A percentile compares a stretch with the other conserved stretches of the same genome.
Evolutionary conservation across 257 asterid genomes (phyloP).

Genomic region (Solanum commersonii): DNA sequence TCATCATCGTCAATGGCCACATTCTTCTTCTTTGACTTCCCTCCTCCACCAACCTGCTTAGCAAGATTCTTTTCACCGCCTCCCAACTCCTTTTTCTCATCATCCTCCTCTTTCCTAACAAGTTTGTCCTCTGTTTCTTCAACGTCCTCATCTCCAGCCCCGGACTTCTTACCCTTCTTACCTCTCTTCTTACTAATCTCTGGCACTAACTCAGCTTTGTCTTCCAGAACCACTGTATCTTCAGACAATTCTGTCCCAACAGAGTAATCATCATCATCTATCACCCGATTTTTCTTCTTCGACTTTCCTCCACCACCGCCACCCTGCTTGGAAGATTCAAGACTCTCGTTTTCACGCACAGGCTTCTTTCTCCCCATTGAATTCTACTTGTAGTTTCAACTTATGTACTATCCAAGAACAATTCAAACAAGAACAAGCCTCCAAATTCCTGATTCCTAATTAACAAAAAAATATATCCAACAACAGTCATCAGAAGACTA

Average conservation of each 20-base stretch:
- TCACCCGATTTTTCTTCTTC: slow-evolving; percentile 51
- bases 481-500: not conserved
- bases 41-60: slow-evolving; percentile 29
- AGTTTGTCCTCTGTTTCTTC: not conserved
- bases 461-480: not conserved
- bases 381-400: slow-evolving; percentile 9
- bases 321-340: slow-evolving; percentile 1
- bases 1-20: slow-evolving; percentile 40
- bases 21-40: slow-evolving; percentile 64
- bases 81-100: slow-evolving; percentile 11
- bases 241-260: slow-evolving; percentile 59
- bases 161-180: slow-evolving; percentile 24
- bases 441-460: not conserved
- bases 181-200: slow-evolving; percentile 47
- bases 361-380: slow-evolving; percentile 82
- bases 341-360: slow-evolving; percentile 41
- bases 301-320: slow-evolving; percentile 55
- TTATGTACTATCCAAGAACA: not conserved
- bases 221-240: slow-evolving; percentile 45
- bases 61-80: not conserved
- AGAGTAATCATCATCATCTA: slow-evolving; percentile 67
- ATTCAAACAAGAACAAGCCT: not conserved
- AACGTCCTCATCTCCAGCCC: slow-evolving; percentile 36
- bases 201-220: slow-evolving; percentile 24
- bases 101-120: slow-evolving; percentile 16